These are phyloP conservation scores for Pistacia integerrima DNA, from an alignment of 345 rosid genomes.

Conservation along the genomic window DNA sequence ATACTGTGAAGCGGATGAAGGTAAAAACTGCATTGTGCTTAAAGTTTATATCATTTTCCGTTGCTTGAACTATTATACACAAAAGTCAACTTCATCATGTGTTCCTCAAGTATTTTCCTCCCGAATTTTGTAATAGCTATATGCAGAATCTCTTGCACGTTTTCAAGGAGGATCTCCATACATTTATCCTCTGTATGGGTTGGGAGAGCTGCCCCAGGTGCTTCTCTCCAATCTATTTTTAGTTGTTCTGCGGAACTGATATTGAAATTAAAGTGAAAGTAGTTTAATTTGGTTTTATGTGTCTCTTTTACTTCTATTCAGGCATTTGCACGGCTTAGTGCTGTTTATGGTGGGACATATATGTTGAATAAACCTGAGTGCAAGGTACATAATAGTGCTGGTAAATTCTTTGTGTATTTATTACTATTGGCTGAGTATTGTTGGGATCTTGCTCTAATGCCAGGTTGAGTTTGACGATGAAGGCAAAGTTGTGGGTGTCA, in stretches of 20 bases:
- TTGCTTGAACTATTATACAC: not conserved
- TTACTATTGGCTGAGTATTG: slow-evolving; percentile 11
- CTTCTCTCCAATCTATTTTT: not conserved
- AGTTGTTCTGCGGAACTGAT: not conserved
- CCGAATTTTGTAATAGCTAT: slow-evolving; percentile 54
- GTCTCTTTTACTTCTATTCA: slow-evolving; percentile 27
- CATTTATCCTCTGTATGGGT: slow-evolving; percentile 90
- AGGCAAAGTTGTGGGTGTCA: slow-evolving; percentile 86
- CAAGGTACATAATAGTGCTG: slow-evolving; percentile 47
- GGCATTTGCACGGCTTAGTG: slow-evolving; percentile 99
- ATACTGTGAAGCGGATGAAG: slow-evolving; percentile 97
- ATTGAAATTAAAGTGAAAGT: not conserved
- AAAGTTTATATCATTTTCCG: not conserved
- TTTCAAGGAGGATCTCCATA: slow-evolving; percentile 98
- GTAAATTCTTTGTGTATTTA: not conserved
- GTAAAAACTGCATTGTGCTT: slow-evolving; percentile 33
- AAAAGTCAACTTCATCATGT: slow-evolving; percentile 2
- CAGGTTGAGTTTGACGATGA: slow-evolving; percentile 91
- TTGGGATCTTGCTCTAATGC: slow-evolving; percentile 23
- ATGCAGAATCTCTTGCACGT: slow-evolving; percentile 91
- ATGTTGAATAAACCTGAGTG: slow-evolving; percentile 97
- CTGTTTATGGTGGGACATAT: slow-evolving; percentile 97
- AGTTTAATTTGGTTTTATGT: not conserved
- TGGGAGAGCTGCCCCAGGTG: slow-evolving; percentile 99
- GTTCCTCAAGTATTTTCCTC: slow-evolving; percentile 19